Conservation (phyloP, 2,329 filamentous ascomycete species). For the Mariannaea sp. region DNA sequence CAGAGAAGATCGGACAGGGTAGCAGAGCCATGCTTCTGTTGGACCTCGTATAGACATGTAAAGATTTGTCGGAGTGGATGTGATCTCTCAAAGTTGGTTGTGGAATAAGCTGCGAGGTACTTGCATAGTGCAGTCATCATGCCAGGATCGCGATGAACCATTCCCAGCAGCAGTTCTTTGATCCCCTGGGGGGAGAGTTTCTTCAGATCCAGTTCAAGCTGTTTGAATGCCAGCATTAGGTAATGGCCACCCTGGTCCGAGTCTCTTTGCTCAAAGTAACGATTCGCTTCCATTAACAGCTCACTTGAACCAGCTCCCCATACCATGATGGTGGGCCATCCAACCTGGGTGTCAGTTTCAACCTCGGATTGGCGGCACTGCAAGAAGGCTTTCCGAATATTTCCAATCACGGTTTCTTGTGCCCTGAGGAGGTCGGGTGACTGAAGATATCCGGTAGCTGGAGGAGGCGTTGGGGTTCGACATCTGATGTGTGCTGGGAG, state of each 20-base stretch:
- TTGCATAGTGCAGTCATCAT: conserved; percentile 54
- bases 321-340: conserved; percentile 49
- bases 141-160: conserved; percentile 50
- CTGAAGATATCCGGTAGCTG: conserved; percentile 47
- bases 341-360: conserved; percentile 44
- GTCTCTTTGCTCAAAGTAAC: conserved; percentile 48
- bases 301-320: conserved; percentile 53
- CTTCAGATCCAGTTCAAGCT: conserved; percentile 49
- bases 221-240: conserved; percentile 50
- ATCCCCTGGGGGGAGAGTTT: conserved; percentile 51
- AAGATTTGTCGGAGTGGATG: conserved; percentile 52
- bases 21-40: conserved; percentile 50
- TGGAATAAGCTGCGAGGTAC: conserved; percentile 50
- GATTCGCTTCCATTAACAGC: conserved; percentile 50
- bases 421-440: conserved; percentile 51
- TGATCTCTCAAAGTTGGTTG: conserved; percentile 49
- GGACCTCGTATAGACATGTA: conserved; percentile 49
- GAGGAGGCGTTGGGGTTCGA: conserved; percentile 51
- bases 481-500: conserved; percentile 51
- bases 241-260: conserved; percentile 47
- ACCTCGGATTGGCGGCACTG: conserved; percentile 51
- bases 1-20: conserved; percentile 51
- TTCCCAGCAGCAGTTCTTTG: conserved; percentile 49
- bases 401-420: conserved; percentile 50
- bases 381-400: conserved; percentile 51